Evolutionary conservation across 345 rosid genomes (phyloP), one percentile per base, ranked within the genome.

Genomic region (Gossypium turneri): DNA sequence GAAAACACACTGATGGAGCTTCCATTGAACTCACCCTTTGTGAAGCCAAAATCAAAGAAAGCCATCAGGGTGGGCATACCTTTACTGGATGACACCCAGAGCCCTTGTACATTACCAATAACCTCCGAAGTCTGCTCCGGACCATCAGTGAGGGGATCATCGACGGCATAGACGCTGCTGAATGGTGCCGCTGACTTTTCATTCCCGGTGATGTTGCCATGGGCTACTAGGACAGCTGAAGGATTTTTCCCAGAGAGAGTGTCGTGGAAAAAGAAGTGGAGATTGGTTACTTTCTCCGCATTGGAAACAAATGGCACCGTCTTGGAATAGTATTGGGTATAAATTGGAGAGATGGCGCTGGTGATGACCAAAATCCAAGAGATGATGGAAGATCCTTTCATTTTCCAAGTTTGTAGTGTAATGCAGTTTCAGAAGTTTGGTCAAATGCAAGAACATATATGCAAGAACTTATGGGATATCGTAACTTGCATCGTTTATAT

Each of bases 31-130:
- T 53, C 24, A 1, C 24, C 58, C 22, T 20, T 6, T 17, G 58
- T 53, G 7, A 53, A 53, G 8, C 58, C 58, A 15, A 82, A 73
- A 73, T 82, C 84, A 10, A 16, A 22, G 44, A 73, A 76, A 29
- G 48, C 22, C 25, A 66, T 22, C 52, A 77, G 41, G 7, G 73
- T 13, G 6, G 10, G 3, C 7, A 20, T 3, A 3, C 50, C 72
- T 58, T 74, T 51, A n/a, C 79, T 38, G 7, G 79, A 50, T 12
- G 62, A 84, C 22, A 67, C 75, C 48, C 72, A 76, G 2, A 81
- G 22, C 10, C 84, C 84, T 6, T 62, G 78, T n/a, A 81, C 82
- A 19, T 77, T 76, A 1, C 84, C 84, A 2, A 81, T 62, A 29
- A 72, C 22, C 47, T 67, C 64, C 6, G 84, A 79, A 6, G 27